Evolutionary conservation across 2,329 filamentous ascomycete species (phyloP), one percentile per base, ranked within the genome.

Genomic region (Calonectria pauciramosa): DNA sequence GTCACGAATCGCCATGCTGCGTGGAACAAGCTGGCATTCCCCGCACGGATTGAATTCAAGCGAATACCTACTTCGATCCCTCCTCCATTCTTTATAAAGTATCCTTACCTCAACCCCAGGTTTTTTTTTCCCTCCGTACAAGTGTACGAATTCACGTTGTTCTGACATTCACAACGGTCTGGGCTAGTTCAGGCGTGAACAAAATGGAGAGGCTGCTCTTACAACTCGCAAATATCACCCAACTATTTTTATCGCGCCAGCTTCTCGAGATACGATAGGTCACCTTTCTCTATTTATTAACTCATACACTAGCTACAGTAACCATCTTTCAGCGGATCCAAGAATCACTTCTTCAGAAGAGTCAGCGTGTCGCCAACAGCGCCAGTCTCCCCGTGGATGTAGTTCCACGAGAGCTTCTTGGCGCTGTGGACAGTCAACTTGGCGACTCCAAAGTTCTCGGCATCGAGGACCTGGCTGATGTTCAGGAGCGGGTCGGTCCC

Each of bases 361-460:
- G 76, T 82, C 38, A 88, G 73, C 26, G 82, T 78, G 75, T 88
- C 87, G 5, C 85, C 84, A 56, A 85, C 78, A 18, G 82, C 83
- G 63, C 84, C 83, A 68, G 83, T 84, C 38, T 82, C 81, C 34
- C 88, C 88, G 16, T 63, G 56, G 6, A 63, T 63, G 8, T 63
- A 63, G 23, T 63, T 63, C 56, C 56, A 63, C 16, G 56, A 63
- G 34, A 63, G 56, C 56, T 63, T 63, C 34, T 63, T 63, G 32
- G 56, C 56, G 36, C 14, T 63, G 16, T 63, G 82, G 32, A 82
- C 70, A 6, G 75, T 72, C 34, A 82, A 71, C 54, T 79, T 89
- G 80, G 83, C 88, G 77, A 89, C 88, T 14, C 89, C 88, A 72
- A 86, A 90, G 76, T 89, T 83, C 54, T 81, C 78, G 70, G 83